Evolutionary conservation across 768 basidiomycete species (phyloP), one percentile per base, ranked within the genome.

Genomic region (Zangia roseola): DNA sequence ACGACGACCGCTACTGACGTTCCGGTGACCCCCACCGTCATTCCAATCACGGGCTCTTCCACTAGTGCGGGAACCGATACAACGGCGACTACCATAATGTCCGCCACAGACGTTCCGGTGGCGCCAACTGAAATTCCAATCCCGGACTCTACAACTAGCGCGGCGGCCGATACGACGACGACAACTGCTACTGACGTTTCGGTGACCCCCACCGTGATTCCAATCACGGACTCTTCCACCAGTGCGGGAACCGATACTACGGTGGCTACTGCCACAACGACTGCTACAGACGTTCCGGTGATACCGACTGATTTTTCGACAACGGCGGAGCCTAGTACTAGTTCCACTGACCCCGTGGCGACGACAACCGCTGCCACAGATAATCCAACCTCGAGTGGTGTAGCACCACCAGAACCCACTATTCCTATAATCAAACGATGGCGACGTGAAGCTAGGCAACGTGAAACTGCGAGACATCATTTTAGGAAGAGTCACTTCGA

Each of bases 401-500:
- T 12, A 7, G 9, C 25, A 23, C 10, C 42, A 25, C n/a, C 38
- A 23, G 30, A n/a, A 4, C 49, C 51, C 4, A 9, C 6, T 10
- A 28, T 53, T 19, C 10, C 20, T 6, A 43, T 25, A 14, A 20
- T 25, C 25, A 20, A 1, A 36, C 41, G 49, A 33, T 30, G 45
- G 26, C 36, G 33, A 10, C 19, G n/a, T 24, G 39, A 45, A 21
- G 28, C 43, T n/a, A n/a, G 45, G 26, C 36, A 28, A 10, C 19
- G n/a, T 24, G 39, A 45, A 21, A 24, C 43, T 35, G 37, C 23
- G 26, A 33, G 39, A 24, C n/a, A 40, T 35, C 37, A n/a, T 21
- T 39, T 38, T 19, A 38, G 41, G 7, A 19, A 45, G 43, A 45
- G 19, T 31, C 55, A 51, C 19, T 39, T 21, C n/a, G 61, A 63